A percentile compares a stretch with the other conserved stretches of the same genome.
Evolutionary conservation across 2,329 filamentous ascomycete genomes (phyloP).

Genomic region (Periconia macrospinosa): DNA sequence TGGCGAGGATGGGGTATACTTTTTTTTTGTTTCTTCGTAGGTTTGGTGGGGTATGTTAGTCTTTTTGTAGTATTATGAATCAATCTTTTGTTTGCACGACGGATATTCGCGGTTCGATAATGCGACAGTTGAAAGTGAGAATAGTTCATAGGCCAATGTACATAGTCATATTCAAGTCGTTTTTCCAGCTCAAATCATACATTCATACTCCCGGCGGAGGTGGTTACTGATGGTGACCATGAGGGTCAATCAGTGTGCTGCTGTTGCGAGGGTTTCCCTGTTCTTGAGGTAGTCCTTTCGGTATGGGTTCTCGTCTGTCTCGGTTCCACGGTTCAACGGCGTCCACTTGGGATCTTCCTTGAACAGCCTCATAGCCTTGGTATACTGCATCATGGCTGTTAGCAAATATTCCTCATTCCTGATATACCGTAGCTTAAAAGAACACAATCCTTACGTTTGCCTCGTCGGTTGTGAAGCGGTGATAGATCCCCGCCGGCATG

Average conservation of each 20-base stretch:
- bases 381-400: slow-evolving; percentile 64
- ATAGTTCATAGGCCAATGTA: neutral
- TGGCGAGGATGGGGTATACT: neutral
- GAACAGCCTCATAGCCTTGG: slow-evolving; percentile 94
- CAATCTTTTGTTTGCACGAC: neutral
- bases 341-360: slow-evolving; percentile 99
- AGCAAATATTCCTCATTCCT: neutral
- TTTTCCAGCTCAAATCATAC: neutral
- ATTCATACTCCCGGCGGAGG: neutral
- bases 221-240: neutral
- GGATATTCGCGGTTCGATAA: neutral
- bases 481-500: slow-evolving; percentile 92
- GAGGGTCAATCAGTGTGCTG: neutral
- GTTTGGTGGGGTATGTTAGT: neutral
- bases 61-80: neutral
- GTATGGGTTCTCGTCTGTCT: slow-evolving; percentile 77
- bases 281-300: slow-evolving; percentile 73
- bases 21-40: too few relatives aligned
- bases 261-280: slow-evolving; percentile 19
- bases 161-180: too few relatives aligned
- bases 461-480: slow-evolving; percentile 93
- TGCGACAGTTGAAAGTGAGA: neutral
- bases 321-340: slow-evolving; percentile 76
- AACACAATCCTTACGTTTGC: slow-evolving; percentile 69
- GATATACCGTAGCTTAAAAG: neutral